These are phyloP conservation scores for Bruguiera parviflora DNA, from an alignment of 345 rosid genomes.

Conservation along the genomic window DNA sequence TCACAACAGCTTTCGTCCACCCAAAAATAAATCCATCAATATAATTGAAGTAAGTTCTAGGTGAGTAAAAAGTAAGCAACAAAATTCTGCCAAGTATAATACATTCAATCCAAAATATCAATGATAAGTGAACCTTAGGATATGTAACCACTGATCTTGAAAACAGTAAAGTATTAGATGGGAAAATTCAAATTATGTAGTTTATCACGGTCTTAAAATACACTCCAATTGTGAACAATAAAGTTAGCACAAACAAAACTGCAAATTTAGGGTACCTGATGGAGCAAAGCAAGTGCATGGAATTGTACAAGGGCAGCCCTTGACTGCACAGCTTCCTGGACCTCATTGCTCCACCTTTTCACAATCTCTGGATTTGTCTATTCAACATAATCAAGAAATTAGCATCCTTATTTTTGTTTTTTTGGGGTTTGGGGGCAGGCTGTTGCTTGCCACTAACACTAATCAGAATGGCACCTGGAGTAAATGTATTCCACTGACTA, in stretches of 20 bases:
- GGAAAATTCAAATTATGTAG: too few species aligned
- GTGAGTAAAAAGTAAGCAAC: too few species aligned
- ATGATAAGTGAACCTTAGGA: too few species aligned
- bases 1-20: neutral
- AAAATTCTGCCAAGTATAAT: too few species aligned
- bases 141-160: too few species aligned
- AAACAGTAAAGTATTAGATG: too few species aligned
- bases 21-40: neutral
- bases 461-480: slow-evolving; percentile 57
- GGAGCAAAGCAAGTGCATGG: slow-evolving; percentile 88
- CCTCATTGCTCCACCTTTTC: slow-evolving; percentile 98
- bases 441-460: too few species aligned
- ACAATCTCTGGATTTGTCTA: slow-evolving; percentile 50
- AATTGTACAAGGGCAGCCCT: slow-evolving; percentile 97
- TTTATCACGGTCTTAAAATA: too few species aligned
- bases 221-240: neutral
- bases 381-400: slow-evolving; percentile 2
- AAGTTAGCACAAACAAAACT: slow-evolving; percentile 1
- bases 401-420: neutral
- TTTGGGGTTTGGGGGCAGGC: too few species aligned
- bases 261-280: slow-evolving; percentile 51
- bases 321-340: slow-evolving; percentile 97
- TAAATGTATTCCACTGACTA: slow-evolving; percentile 94
- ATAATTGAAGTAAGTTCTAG: too few species aligned
- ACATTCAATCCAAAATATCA: too few species aligned